Evolutionary conservation across 2,329 filamentous ascomycete species (phyloP), one percentile per base, ranked within the genome.

Genomic region (Lachnellula hyalina): DNA sequence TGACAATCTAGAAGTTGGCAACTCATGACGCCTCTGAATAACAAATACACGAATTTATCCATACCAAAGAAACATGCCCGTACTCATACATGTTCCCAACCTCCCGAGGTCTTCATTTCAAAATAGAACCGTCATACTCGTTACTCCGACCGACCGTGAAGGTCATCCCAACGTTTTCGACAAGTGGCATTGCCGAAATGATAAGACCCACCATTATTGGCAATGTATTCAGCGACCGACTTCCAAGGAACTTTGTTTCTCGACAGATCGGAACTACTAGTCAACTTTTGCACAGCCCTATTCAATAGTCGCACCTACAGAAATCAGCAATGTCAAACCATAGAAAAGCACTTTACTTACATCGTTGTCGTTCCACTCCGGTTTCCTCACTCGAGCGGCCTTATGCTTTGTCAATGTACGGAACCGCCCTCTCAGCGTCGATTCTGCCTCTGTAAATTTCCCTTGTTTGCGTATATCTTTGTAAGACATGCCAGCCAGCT

Each of bases 351-450:
- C 35, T 32, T 28, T 14, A 77, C 86, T 77, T 70, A 89, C 86
- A 71, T 91, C 86, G 1, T 73, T 70, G 0, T 74, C 72, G 0
- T 69, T 75, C 86, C 87, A 91, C 54, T 77, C 70, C 0, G 87
- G 87, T 68, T 81, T 84, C 7, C 88, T 76, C 2, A 88, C 80
- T 5, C 87, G 75, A 54, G 82, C 76, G 35, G 78, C 74, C 62
- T 82, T 82, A 12, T 72, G 70, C 72, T 89, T 89, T 7, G 82
- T 88, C 63, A 90, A 68, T 2, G 78, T 82, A 4, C 87, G 76
- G 61, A 80, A 83, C 0, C 86, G 78, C 0, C 88, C 88, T 14
- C 88, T 78, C 38, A 92, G 74, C 0, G 88, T 91, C 11, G 86
- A 87, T 70, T 89, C 86, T 1, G 85, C 83, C 63, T 88, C 84